Conservation (phyloP, 2,329 filamentous ascomycete species). For the Stagonosporopsis rhizophila region DNA sequence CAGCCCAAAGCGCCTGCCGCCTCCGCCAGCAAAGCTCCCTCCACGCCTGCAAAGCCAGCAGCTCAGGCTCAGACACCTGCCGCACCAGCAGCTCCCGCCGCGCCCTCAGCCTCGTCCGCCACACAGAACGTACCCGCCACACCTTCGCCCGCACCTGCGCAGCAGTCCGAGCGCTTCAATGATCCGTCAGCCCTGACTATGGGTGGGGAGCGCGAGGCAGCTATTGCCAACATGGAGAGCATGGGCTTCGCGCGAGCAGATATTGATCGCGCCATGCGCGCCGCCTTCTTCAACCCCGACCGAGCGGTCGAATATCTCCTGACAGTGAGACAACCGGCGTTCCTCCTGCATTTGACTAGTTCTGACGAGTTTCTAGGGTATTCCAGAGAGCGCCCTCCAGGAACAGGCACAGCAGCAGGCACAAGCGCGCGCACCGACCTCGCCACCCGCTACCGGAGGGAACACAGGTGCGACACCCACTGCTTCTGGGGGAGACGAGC, state of each 20-base stretch:
- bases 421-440: conserved; percentile 51
- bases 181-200: conserved; percentile 85
- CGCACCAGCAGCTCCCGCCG: conserved; percentile 63
- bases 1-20: conserved; percentile 74
- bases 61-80: conserved; percentile 57
- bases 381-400: conserved; percentile 82
- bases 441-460: conserved; percentile 54
- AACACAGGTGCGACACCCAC: conserved; percentile 51
- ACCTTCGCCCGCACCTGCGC: conserved; percentile 57
- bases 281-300: conserved; percentile 95
- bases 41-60: conserved; percentile 60
- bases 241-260: conserved; percentile 93
- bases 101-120: conserved; percentile 52
- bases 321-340: conserved; percentile 65
- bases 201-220: conserved; percentile 80
- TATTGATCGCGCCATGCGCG: conserved; percentile 93
- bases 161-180: conserved; percentile 62
- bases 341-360: conserved; percentile 7
- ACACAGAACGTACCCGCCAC: conserved; percentile 59
- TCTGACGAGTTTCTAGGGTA: conserved; percentile 68
- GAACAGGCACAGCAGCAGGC: conserved; percentile 62
- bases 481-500: conserved; percentile 63
- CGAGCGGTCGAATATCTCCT: conserved; percentile 96
- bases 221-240: conserved; percentile 90
- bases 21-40: conserved; percentile 58